Evolutionary conservation across 2,329 filamentous ascomycete genomes (phyloP), one percentile per base, ranked within the genome.

Genomic region (Ophiostoma sp.): DNA sequence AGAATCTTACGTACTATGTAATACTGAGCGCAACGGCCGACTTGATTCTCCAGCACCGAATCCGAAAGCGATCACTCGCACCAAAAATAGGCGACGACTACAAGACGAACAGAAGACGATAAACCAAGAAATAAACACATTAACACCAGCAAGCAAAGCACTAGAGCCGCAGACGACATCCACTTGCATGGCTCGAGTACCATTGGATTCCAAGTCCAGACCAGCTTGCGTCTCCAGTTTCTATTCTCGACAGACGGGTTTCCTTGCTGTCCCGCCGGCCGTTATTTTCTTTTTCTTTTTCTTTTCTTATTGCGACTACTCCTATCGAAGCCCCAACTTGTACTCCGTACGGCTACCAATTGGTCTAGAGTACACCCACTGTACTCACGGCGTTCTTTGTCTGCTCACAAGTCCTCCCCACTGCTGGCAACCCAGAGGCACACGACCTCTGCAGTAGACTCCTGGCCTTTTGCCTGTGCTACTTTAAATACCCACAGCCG

Each of bases 201-300:
- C 52, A 57, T 57, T 17, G 52, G 10, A 57, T 27, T 57, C 52
- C 52, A 54, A 54, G 52, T 27, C n/a, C n/a, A 54, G 52, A 54
- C 52, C 52, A 15, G 23, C 17, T 57, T 57, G 52, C 23, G n/a
- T 27, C 23, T 57, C 52, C 52, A 57, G 52, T 57, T 48, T 48
- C 44, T 48, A 48, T 48, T 48, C 44, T 48, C 23, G n/a, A 57
- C 52, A 27, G 52, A 31, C 52, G 52, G 52, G 23, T 27, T 57
- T 57, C 11, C 52, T 5, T 57, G 52, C 52, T 57, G 52, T 57
- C 23, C 52, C 52, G 23, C 23, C 23, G 52, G 44, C 10, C 44
- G 15, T 57, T 27, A n/a, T 57, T 23, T 27, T 27, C 15, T 27
- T 23, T n/a, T 52, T 52, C 48, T n/a, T 54, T 27, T 57, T 27